Percentiles rank a stretch among this genome's conserved stretches.
Evolutionary conservation across 768 basidiomycete genomes (phyloP).

Genomic region (Boletales sp.): DNA sequence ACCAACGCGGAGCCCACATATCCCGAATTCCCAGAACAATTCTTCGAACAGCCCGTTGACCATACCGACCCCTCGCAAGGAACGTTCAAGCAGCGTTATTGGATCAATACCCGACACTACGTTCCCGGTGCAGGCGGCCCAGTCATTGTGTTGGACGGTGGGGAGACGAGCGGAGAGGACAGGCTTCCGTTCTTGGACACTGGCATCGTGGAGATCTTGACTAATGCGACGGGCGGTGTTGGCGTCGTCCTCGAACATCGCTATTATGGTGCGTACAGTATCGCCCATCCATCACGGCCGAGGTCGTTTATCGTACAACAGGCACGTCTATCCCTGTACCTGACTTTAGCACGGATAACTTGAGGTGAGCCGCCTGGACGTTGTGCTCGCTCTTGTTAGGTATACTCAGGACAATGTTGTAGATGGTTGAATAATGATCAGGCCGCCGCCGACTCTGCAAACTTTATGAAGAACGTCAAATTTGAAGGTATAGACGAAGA

Average conservation of each 20-base stretch:
- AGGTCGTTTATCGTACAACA: slow-evolving; percentile 23
- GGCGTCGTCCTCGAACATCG: slow-evolving; percentile 92
- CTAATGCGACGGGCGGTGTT: slow-evolving; percentile 81
- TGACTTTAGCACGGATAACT: slow-evolving; percentile 77
- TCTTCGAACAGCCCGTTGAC: slow-evolving; percentile 84
- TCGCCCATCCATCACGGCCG: neutral
- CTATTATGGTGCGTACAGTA: slow-evolving; percentile 63
- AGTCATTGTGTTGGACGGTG: slow-evolving; percentile 88
- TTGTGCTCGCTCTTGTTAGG: neutral
- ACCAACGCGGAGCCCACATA: neutral
- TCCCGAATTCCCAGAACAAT: slow-evolving; percentile 53
- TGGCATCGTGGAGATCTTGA: slow-evolving; percentile 84
- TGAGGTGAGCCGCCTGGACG: slow-evolving; percentile 47
- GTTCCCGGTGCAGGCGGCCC: slow-evolving; percentile 67
- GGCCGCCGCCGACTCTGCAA: slow-evolving; percentile 85
- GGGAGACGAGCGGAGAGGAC: slow-evolving; percentile 85
- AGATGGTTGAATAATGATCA: slow-evolving; percentile 92
- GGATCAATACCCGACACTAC: slow-evolving; percentile 86
- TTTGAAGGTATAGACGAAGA: slow-evolving; percentile 69
- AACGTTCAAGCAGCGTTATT: slow-evolving; percentile 87
- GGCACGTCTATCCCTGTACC: slow-evolving; percentile 72
- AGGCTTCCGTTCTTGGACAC: slow-evolving; percentile 53
- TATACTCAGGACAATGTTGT: neutral
- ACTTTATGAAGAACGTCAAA: slow-evolving; percentile 82
- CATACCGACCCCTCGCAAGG: slow-evolving; percentile 61